A percentile compares a stretch with the other conserved stretches of the same genome.
phyloP scores from a whole-genome alignment of 164 flowering plant genomes.

The Berberis vulgaris region DNA sequence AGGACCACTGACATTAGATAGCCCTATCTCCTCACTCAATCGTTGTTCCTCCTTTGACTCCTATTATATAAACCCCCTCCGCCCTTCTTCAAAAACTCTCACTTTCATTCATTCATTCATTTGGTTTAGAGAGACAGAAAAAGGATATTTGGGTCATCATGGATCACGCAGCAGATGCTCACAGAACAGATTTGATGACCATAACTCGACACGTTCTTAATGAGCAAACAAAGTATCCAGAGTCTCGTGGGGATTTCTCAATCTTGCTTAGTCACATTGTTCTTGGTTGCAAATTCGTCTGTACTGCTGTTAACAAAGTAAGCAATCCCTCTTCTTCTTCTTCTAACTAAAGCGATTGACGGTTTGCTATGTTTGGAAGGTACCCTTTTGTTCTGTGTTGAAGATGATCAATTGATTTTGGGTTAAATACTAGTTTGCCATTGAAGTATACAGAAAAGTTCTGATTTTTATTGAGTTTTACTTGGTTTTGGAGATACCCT shows the following conservation, averaged over 20 bases:
- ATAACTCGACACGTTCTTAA: constrained; percentile 81
- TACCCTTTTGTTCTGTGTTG: too few relatives aligned
- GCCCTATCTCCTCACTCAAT: constrained; percentile 19
- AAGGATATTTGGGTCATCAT: constrained; percentile 15
- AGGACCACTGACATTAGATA: constrained; percentile 34
- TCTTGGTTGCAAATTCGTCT: constrained; percentile 92
- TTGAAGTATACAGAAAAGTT: too few relatives aligned
- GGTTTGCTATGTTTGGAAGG: too few relatives aligned
- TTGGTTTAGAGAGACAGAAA: too few relatives aligned
- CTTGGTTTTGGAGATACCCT: too few relatives aligned
- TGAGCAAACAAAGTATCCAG: constrained; percentile 86
- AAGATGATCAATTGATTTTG: too few relatives aligned
- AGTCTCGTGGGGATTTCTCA: constrained; percentile 90
- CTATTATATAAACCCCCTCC: background rate
- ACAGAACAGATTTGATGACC: constrained; percentile 92
- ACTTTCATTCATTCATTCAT: background rate
- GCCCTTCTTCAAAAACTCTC: background rate
- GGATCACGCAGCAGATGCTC: constrained; percentile 94
- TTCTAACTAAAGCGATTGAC: background rate
- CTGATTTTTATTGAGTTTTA: too few relatives aligned
- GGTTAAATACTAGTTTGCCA: too few relatives aligned
- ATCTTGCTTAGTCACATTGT: constrained; percentile 91
- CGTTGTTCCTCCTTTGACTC: background rate
- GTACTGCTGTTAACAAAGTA: constrained; percentile 96
- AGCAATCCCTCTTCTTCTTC: background rate